Conservation (phyloP, 768 basidiomycete genomes). For the Cyathus striatus region DNA sequence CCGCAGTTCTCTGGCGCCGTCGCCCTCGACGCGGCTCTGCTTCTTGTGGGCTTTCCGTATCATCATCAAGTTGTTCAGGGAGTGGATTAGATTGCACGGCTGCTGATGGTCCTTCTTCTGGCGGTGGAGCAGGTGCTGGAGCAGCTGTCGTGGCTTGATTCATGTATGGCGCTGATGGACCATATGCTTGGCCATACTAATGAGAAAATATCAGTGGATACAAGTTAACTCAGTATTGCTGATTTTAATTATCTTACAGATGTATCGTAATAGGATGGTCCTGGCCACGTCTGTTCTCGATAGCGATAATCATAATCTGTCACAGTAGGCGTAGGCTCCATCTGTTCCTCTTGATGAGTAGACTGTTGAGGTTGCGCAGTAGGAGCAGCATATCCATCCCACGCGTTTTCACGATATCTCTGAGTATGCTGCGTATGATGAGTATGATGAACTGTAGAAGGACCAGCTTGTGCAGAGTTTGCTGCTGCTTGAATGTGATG, state of each 20-base stretch:
- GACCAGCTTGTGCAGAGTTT: too few relatives aligned
- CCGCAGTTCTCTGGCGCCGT: too few relatives aligned
- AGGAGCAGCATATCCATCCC: conserved; percentile 44
- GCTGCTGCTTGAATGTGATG: conserved; percentile 36
- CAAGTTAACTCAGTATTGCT: not conserved
- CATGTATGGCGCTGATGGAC: conserved; percentile 5
- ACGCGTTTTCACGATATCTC: conserved; percentile 45
- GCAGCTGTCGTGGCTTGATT: conserved; percentile 24
- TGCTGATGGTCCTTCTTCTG: conserved; percentile 40
- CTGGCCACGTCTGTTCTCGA: conserved; percentile 51
- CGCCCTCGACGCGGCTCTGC: too few relatives aligned
- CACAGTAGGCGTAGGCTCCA: conserved; percentile 29
- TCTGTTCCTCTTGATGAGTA: conserved; percentile 41
- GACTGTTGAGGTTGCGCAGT: too few relatives aligned
- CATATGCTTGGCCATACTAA: conserved; percentile 50
- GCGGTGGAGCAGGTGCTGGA: conserved; percentile 26
- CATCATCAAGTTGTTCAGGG: too few relatives aligned
- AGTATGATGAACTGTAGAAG: too few relatives aligned
- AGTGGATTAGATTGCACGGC: too few relatives aligned
- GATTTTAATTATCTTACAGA: conserved; percentile 29
- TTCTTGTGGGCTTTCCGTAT: too few relatives aligned
- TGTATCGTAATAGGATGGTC: conserved; percentile 51
- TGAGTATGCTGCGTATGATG: conserved; percentile 39
- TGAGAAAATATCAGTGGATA: not conserved
- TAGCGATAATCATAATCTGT: conserved; percentile 57